These are phyloP conservation scores for Tremellales sp. DNA, from an alignment of 1,284 basidiomycete genomes.

Conservation along the genomic window DNA sequence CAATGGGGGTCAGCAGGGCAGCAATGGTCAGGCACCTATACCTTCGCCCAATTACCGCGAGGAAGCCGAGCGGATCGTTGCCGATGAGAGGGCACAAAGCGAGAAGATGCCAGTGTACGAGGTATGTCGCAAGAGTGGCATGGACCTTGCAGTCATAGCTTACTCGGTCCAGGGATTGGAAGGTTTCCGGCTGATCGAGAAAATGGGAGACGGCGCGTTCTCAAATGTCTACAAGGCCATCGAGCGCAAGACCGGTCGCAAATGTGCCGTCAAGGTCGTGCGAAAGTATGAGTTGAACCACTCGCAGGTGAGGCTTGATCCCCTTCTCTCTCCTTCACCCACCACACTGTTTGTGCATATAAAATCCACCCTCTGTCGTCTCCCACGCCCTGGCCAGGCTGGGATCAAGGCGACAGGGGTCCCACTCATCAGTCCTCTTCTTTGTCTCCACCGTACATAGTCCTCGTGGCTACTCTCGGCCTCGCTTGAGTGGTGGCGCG, in stretches of 20 bases:
- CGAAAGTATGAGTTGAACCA: conserved; percentile 94
- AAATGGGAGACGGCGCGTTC: conserved; percentile 99
- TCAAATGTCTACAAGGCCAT: conserved; percentile 96
- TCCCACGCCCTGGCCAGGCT: conserved; percentile 37
- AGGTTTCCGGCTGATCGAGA: conserved; percentile 72
- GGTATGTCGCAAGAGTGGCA: conserved; percentile 19
- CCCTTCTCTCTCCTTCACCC: conserved; percentile 4
- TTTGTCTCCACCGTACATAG: conserved; percentile 1
- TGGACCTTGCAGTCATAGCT: not conserved
- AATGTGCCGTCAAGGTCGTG: conserved; percentile 95
- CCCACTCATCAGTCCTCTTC: conserved; percentile 14
- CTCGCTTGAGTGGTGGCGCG: not conserved
- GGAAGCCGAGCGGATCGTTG: conserved; percentile 68
- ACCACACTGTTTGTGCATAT: conserved; percentile 27
- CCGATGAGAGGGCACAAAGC: conserved; percentile 70
- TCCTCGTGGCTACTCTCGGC: not conserved
- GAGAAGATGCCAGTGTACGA: conserved; percentile 75
- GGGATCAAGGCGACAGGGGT: conserved; percentile 29
- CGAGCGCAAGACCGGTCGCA: conserved; percentile 69
- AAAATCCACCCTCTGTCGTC: conserved; percentile 25
- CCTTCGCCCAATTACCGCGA: conserved; percentile 52
- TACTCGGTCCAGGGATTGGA: conserved; percentile 78
- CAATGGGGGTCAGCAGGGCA: not conserved
- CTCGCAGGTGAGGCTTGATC: conserved; percentile 78
- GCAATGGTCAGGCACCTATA: conserved; percentile 26